Conservation (phyloP, 331 rosid species). For the Rosa hybrid region DNA sequence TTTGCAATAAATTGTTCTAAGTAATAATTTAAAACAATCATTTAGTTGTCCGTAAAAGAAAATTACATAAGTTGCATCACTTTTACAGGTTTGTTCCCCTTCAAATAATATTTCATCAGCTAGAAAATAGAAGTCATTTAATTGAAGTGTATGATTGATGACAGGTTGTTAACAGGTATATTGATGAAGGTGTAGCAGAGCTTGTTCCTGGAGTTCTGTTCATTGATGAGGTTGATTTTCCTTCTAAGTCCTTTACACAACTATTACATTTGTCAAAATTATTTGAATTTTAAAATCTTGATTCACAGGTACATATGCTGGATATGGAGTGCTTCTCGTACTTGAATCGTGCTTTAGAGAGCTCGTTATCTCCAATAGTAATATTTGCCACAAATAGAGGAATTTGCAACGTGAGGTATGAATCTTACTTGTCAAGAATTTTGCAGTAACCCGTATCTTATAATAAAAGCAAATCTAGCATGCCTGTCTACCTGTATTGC, state of each 20-base stretch:
- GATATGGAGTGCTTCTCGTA: conserved; percentile 99
- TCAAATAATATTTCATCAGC: background rate
- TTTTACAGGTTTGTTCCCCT: background rate
- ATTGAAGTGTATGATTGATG: conserved; percentile 24
- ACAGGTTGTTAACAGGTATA: conserved; percentile 89
- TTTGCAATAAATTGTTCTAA: background rate
- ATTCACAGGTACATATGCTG: conserved; percentile 90
- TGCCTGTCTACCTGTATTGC: conserved; percentile 3
- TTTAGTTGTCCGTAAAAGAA: background rate
- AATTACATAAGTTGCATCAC: background rate
- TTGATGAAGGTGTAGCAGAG: conserved; percentile 96
- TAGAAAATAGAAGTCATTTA: background rate
- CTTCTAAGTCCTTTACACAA: background rate
- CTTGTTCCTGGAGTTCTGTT: conserved; percentile 97
- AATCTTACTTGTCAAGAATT: conserved; percentile 2
- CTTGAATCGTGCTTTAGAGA: conserved; percentile 92
- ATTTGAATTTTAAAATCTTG: conserved; percentile 10
- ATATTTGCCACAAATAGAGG: conserved; percentile 98
- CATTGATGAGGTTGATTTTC: conserved; percentile 74
- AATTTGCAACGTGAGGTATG: conserved; percentile 88
- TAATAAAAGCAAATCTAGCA: background rate
- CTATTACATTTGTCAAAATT: background rate
- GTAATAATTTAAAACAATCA: background rate
- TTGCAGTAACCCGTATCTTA: background rate
- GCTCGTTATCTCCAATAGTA: conserved; percentile 92